Conservation (phyloP, 164 flowering plant species). For the Aristolochia fimbriata region DNA sequence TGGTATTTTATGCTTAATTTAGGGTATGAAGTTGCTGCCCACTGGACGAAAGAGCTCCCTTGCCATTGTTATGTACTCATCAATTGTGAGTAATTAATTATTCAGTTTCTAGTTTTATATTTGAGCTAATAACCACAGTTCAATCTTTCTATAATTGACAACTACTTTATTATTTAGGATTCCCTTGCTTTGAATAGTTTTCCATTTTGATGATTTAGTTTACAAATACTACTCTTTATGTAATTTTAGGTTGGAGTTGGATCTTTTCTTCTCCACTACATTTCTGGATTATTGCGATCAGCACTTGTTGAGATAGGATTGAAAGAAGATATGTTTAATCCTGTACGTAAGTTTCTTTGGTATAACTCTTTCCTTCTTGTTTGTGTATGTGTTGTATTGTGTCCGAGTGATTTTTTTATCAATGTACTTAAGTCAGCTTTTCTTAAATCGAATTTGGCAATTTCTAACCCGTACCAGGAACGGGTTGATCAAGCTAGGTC, state of each 20-base stretch:
- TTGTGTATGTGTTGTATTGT: too few relatives aligned
- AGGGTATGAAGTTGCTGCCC: slow-evolving; percentile 98
- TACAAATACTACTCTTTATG: slow-evolving; percentile 2
- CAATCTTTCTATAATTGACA: too few relatives aligned
- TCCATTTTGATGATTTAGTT: too few relatives aligned
- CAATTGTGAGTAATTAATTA: slow-evolving; percentile 43
- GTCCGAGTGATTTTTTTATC: too few relatives aligned
- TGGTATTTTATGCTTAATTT: slow-evolving; percentile 6
- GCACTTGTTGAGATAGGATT: slow-evolving; percentile 59
- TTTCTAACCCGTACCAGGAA: too few relatives aligned
- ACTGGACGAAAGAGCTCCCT: slow-evolving; percentile 73
- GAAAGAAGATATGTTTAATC: slow-evolving; percentile 72
- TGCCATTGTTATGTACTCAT: slow-evolving; percentile 61
- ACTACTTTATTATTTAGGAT: too few relatives aligned
- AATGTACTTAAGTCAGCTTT: too few relatives aligned
- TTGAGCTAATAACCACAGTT: too few relatives aligned
- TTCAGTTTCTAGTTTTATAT: too few relatives aligned
- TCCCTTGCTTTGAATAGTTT: too few relatives aligned
- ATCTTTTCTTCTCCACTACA: slow-evolving; percentile 48
- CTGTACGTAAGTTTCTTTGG: slow-evolving; percentile 76
- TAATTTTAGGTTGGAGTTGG: slow-evolving; percentile 71
- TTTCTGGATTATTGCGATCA: slow-evolving; percentile 45
- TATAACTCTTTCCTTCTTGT: not conserved
- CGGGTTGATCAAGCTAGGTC: too few relatives aligned
- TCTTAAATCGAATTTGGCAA: too few relatives aligned